Evolutionary conservation across 306 rosid genomes (phyloP).

Genomic region (Glycyrrhiza uralensis): DNA sequence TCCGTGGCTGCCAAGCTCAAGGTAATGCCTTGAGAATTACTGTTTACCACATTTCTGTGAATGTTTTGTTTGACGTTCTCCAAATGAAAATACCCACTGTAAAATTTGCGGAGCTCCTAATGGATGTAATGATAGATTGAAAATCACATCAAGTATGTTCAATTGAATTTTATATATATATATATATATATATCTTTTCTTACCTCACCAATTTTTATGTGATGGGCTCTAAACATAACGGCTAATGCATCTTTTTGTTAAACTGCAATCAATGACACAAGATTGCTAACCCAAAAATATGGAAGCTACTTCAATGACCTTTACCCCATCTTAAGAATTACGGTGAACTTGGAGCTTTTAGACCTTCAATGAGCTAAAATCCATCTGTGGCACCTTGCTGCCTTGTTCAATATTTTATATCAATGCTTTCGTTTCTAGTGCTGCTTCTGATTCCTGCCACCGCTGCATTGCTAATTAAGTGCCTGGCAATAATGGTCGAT

Average conservation of each 20-base stretch:
- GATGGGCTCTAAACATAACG: background rate
- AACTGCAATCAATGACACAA: background rate
- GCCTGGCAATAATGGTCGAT: background rate
- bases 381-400: slow-evolving; percentile 6
- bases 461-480: background rate
- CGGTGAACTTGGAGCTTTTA: slow-evolving; percentile 4
- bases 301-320: slow-evolving; percentile 3
- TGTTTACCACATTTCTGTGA: background rate
- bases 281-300: background rate
- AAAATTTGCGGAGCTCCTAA: background rate
- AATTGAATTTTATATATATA: too few species aligned
- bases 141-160: background rate
- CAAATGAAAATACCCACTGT: background rate
- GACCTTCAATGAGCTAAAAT: background rate
- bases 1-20: slow-evolving; percentile 30
- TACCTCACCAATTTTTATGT: slow-evolving; percentile 7
- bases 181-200: background rate
- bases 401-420: background rate
- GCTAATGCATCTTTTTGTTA: background rate
- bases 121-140: background rate
- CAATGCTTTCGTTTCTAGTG: slow-evolving; percentile 3
- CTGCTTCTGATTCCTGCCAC: background rate
- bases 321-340: background rate
- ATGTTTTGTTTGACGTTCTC: background rate
- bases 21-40: slow-evolving; percentile 38